These are phyloP conservation scores for Thermothielavioides terrestris DNA, from an alignment of 495 filamentous ascomycete species.

Conservation along the genomic window DNA sequence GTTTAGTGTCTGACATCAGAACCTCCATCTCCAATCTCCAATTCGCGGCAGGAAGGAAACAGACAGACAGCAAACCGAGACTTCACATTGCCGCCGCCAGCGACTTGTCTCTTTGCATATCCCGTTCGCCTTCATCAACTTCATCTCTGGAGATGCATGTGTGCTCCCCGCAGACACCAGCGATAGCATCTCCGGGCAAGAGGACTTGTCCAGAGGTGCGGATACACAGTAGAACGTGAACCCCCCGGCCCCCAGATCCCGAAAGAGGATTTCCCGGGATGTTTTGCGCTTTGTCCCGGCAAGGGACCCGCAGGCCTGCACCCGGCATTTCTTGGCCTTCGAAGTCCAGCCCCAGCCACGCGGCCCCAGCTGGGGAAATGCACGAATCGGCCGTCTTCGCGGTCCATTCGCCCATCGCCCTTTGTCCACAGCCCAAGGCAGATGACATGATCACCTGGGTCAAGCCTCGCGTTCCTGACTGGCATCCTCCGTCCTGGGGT, in stretches of 20 bases:
- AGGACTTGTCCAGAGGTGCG: background rate
- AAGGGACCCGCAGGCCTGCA: constrained; percentile 3
- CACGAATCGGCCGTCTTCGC: constrained; percentile 5
- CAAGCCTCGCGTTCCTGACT: background rate
- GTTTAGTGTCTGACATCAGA: constrained; percentile 15
- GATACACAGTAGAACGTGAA: no score
- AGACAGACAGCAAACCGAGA: background rate
- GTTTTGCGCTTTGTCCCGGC: constrained; percentile 13
- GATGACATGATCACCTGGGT: constrained; percentile 9
- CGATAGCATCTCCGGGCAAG: background rate
- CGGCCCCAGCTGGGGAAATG: background rate
- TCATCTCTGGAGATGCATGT: no score
- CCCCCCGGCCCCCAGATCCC: background rate
- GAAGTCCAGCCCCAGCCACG: background rate
- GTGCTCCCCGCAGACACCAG: no score
- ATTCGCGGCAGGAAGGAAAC: background rate
- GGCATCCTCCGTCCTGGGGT: background rate
- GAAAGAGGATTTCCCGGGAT: constrained; percentile 28
- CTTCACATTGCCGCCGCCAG: background rate
- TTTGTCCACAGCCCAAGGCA: background rate
- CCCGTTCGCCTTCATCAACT: no score
- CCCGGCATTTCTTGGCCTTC: constrained; percentile 15
- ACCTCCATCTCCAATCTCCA: no score
- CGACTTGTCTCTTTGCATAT: background rate
- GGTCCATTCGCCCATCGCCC: background rate